Evolutionary conservation across 2,329 filamentous ascomycete species (phyloP), one percentile per base, ranked within the genome.

Genomic region (Myriosclerotinia curreyana): DNA sequence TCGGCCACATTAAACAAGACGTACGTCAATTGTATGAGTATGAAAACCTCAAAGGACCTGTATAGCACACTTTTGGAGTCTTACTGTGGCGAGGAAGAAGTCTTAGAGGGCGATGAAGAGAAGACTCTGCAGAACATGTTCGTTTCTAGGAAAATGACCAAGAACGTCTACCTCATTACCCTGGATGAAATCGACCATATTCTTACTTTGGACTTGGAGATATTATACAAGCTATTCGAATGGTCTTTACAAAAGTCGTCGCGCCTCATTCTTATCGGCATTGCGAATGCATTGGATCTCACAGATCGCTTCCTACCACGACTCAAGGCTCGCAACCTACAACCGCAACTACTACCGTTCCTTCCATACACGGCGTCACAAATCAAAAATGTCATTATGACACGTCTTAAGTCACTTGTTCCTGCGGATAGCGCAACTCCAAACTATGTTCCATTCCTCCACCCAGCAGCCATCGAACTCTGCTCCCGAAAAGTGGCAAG

Each of bases 121-220:
- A 81, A 85, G 7, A 82, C 83, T 44, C 78, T 98, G 50, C 87
- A 90, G 73, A 81, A 81, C 40, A 81, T 92, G 63, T 94, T 98
- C 73, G 77, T 89, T 54, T 82, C 86, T 38, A 86, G 81, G 75
- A 84, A 82, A 68, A 82, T 80, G 67, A 53, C 31, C 3, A 75
- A 79, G 2, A 78, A 81, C 22, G 83, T 90, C 15, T 96, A 90
- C 73, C 76, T 98, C n/a, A 86, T 99, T 38, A 90, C 92, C 1
- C 80, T 99, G 65, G 95, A 99, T 73, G 95, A 99, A 78, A 94
- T 99, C 66, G 95, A 99, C 73, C 91, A 96, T 73, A 87, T 99
- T 58, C 82, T 99, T 49, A 94, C 91, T 1, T 81, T 96, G 68
- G 94, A 97, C 70, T 80, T 95, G 65, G 92, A 96, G 70, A 89